Conservation (phyloP, 257 asterid species). For the Jasminum sambac region DNA sequence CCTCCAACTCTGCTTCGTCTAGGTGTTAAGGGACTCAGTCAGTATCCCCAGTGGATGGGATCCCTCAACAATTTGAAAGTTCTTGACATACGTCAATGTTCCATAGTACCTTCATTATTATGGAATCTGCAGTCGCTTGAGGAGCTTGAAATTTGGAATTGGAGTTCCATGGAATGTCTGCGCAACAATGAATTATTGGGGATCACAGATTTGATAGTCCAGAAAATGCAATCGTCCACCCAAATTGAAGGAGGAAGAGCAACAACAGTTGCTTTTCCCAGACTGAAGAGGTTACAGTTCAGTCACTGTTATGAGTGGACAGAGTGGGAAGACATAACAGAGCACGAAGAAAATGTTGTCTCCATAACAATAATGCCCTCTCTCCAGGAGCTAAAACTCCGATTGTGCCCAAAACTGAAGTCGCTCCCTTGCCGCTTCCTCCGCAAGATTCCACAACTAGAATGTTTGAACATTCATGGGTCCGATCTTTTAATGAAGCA, state of each 20-base stretch:
- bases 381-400: neutral
- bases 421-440: slow-evolving; percentile 6
- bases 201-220: too few relatives aligned
- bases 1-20: too few relatives aligned
- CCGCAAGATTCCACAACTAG: neutral
- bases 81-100: neutral
- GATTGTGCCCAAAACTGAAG: neutral
- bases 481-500: too few relatives aligned
- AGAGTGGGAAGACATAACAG: neutral
- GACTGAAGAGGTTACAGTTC: neutral
- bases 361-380: neutral
- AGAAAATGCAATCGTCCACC: too few relatives aligned
- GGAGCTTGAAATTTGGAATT: too few relatives aligned
- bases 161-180: neutral
- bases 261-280: neutral
- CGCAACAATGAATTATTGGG: neutral
- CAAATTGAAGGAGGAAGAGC: too few relatives aligned
- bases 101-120: neutral
- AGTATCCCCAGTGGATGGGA: slow-evolving; percentile 14
- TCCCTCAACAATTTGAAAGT: neutral
- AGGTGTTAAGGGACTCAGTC: too few relatives aligned
- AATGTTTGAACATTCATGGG: neutral
- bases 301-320: neutral
- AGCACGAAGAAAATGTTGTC: neutral
- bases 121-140: neutral